Base-by-base conservation (phyloP, 495 filamentous ascomycete genomes). In the Penicillium simplicissimum region DNA sequence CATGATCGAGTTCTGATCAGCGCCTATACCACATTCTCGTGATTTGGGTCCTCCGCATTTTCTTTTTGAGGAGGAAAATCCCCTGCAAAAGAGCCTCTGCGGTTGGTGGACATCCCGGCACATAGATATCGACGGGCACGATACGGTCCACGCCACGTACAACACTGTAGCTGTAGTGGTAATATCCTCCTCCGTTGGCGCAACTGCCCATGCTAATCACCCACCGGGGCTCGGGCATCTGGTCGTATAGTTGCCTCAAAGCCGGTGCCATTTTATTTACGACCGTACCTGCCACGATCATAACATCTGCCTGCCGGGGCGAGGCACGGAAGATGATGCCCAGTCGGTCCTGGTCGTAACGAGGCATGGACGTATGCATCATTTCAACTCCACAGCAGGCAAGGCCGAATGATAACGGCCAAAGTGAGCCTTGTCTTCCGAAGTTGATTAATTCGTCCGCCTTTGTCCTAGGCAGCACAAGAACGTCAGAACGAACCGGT, bases 311-410 rank as follows among this genome's bases (percentile, higher is more conserved):
- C 28, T 31, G 28, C 28, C 28, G 28, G 3, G 28, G 28, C 28
- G 28, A 31, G 28, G 28, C 28, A 6, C 28, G 28, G 28, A 31
- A 31, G 28, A 31, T 31, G 28, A 7, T 31, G 28, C 28, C 28
- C 28, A 96, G 82, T 11, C 93, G 81, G 77, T 96, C 92, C 70
- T 96, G 93, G 67, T 96, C 92, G 82, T 96, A 96, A 17, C 93
- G 92, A 13, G 92, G 92, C 45, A 92, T 92, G 25, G 92, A 96
- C 11, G 93, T 82, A 74, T 95, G 91, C 93, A 96, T 96, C 92
- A 96, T 96, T 73, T 96, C 92, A 63, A 96, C 77, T 74, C 91
- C 92, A 77, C 92, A 96, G 83, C 92, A 96, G 60, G 92, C 92
- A 25, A 96, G 89, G 8, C 90, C 92, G 74, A 96, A 96, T 43